Evolutionary conservation across 257 asterid species (phyloP).

Genomic region (Plantago elongata): DNA sequence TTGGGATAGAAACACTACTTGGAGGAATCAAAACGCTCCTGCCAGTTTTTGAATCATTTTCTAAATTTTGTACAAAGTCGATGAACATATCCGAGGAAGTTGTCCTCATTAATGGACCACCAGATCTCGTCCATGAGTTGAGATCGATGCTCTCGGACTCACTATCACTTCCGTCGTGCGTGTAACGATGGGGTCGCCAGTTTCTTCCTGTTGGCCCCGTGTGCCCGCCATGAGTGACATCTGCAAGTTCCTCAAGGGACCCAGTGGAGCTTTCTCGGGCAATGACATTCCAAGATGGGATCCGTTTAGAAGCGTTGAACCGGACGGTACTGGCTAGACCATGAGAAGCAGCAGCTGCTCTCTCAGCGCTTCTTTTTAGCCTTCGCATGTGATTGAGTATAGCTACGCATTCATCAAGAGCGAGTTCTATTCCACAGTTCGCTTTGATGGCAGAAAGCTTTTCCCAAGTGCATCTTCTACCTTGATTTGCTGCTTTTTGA

Average conservation of each 20-base stretch:
- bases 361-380: slow-evolving; percentile 68
- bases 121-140: slow-evolving; percentile 80
- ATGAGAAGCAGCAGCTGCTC: slow-evolving; percentile 80
- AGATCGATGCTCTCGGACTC: slow-evolving; percentile 68
- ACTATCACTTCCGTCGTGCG: slow-evolving; percentile 73
- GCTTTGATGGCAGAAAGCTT: slow-evolving; percentile 90
- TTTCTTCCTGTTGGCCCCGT: slow-evolving; percentile 24
- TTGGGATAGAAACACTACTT: slow-evolving; percentile 24
- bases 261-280: slow-evolving; percentile 89
- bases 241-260: slow-evolving; percentile 74
- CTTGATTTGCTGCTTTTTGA: slow-evolving; percentile 87
- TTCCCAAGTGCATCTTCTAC: slow-evolving; percentile 96
- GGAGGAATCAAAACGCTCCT: slow-evolving; percentile 12
- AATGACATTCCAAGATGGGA: slow-evolving; percentile 90
- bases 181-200: slow-evolving; percentile 34
- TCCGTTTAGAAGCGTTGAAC: slow-evolving; percentile 66
- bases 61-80: slow-evolving; percentile 71
- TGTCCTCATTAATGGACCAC: slow-evolving; percentile 98
- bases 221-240: slow-evolving; percentile 22
- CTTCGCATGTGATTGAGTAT: slow-evolving; percentile 93
- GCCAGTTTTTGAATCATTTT: slow-evolving; percentile 31
- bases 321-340: slow-evolving; percentile 38
- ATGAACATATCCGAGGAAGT: slow-evolving; percentile 79
- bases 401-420: slow-evolving; percentile 82
- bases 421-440: slow-evolving; percentile 91